Base-by-base conservation (phyloP, 441 rosid genomes). In the Corymbia citriodora region DNA sequence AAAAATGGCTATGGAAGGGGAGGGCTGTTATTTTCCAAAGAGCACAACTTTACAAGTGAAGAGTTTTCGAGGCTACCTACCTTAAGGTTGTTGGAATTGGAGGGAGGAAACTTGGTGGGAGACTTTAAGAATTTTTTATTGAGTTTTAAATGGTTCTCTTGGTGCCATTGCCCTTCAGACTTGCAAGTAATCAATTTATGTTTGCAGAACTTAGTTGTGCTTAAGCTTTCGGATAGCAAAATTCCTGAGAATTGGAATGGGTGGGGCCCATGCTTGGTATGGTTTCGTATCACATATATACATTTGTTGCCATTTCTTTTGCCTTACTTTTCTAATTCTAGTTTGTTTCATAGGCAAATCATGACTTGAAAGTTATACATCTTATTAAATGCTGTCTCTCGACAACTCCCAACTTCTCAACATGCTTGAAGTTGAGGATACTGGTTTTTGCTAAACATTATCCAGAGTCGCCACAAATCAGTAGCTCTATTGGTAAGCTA, bases 191-290 rank as follows among this genome's bases (percentile, higher is more conserved):
- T 61, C 29, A 61, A 61, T 61, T 31, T 61, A 27, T 27, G 68
- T 61, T 27, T 61, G 11, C 0, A 0, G 1, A 61, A 61, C 68
- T 61, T 61, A 5, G 16, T 61, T 2, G 31, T 61, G 1, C 68
- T 61, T 13, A 61, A 61, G 68, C 68, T 61, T 61, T 61, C 0
- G 0, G 1, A 61, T 0, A 61, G 31, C 0, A 0, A 61, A 27
- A 27, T 61, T 61, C 68, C 0, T 0, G 16, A 61, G 1, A 61
- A 27, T 0, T 27, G 31, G 68, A 61, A 61, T 61, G 31, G 68
- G 27, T 61, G 68, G 68, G 16, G 68, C 15, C 31, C 68, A 27
- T 61, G 31, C 68, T 61, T 61, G 68, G 31, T 61, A 61, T 27
- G 31, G 13, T 61, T 27, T 61, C 0, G 1, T 14, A 27, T 61